Percentiles rank a stretch among this genome's conserved stretches.
phyloP scores from a whole-genome alignment of 2,329 filamentous ascomycete genomes.

The Allantophomopsis cytisporea region DNA sequence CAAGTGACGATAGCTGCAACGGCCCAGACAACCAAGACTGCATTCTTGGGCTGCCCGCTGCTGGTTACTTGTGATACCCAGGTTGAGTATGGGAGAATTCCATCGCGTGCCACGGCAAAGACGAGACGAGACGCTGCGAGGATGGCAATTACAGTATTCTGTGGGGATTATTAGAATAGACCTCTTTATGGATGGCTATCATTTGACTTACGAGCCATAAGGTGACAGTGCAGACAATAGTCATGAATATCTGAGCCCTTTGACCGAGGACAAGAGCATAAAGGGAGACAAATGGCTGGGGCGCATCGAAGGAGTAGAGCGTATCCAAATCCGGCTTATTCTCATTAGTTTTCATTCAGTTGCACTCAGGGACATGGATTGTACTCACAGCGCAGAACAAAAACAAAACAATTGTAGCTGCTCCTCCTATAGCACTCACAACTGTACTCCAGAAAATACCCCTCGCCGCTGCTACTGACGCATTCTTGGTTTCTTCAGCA shows the following conservation, averaged over 20 bases:
- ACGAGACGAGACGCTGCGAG: slow-evolving; percentile 4
- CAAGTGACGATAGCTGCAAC: slow-evolving; percentile 3
- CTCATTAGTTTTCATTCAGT: too few species aligned
- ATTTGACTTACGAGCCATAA: too few species aligned
- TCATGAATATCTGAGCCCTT: slow-evolving; percentile 6
- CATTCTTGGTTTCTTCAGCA: slow-evolving; percentile 16
- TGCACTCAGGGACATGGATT: too few species aligned
- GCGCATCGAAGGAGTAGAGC: slow-evolving; percentile 15
- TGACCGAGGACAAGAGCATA: slow-evolving; percentile 6
- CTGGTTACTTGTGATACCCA: slow-evolving; percentile 2
- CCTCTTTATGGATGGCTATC: too few species aligned
- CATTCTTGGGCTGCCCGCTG: slow-evolving; percentile 4
- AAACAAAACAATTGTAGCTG: slow-evolving; percentile 17
- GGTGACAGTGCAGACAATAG: slow-evolving; percentile 5
- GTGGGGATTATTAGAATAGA: slow-evolving; percentile 1
- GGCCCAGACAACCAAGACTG: slow-evolving; percentile 3
- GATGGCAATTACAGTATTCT: slow-evolving; percentile 4
- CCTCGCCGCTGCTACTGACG: slow-evolving; percentile 16
- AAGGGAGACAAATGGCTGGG: slow-evolving; percentile 13
- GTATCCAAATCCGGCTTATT: slow-evolving; percentile 16
- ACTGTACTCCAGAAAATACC: slow-evolving; percentile 18
- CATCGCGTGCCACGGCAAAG: slow-evolving; percentile 3
- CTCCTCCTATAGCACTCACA: slow-evolving; percentile 15
- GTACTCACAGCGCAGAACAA: slow-evolving; percentile 10
- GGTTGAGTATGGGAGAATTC: slow-evolving; percentile 3